phyloP scores from a whole-genome alignment of 1,284 basidiomycete genomes.

The Phylloporus sp. region DNA sequence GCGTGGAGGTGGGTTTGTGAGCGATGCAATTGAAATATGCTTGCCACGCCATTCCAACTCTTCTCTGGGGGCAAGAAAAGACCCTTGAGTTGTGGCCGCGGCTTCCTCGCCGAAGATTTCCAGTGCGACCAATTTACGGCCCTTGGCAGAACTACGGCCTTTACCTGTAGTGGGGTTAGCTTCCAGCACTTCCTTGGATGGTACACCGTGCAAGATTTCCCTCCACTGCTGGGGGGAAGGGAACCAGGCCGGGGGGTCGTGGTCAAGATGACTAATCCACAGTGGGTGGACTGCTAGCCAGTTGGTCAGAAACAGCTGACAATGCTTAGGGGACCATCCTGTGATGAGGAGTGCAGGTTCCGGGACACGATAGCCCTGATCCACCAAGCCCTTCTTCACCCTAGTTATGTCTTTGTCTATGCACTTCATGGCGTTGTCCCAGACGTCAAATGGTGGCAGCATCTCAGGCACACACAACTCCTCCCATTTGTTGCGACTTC shows the following conservation, averaged over 20 bases:
- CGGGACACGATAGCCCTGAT: conserved; percentile 10
- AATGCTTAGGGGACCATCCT: neutral
- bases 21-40: neutral
- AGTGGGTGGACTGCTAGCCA: conserved; percentile 7
- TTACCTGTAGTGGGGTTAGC: neutral
- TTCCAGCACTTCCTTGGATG: neutral
- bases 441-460: neutral
- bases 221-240: neutral
- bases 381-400: neutral
- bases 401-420: neutral
- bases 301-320: conserved; percentile 10
- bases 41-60: neutral
- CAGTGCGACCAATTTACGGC: neutral
- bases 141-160: neutral
- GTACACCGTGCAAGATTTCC: neutral
- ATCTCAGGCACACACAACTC: conserved; percentile 3
- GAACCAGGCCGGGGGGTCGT: neutral
- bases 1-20: neutral
- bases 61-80: neutral
- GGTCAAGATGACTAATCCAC: neutral
- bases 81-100: no score
- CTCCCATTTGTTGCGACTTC: conserved; percentile 11
- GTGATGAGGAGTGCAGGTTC: conserved; percentile 14
- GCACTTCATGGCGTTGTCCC: conserved; percentile 2
- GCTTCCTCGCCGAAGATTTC: neutral